These are phyloP conservation scores for Dittrichia graveolens DNA, from an alignment of 129 eudicot genomes.

Conservation along the genomic window DNA sequence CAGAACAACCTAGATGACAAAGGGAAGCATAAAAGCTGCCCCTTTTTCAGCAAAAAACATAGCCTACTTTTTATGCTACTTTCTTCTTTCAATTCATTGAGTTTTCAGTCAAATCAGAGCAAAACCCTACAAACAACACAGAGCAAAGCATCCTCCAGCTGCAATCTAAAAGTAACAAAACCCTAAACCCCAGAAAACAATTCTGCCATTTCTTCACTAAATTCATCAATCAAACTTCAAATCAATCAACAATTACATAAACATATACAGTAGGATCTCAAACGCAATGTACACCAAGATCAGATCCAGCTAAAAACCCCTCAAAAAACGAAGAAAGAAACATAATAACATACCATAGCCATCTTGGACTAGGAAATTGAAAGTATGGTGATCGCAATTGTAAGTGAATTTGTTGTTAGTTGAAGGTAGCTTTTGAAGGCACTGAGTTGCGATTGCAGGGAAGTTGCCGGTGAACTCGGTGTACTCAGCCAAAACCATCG, in stretches of 20 bases:
- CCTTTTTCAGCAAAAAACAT: constrained; percentile 19
- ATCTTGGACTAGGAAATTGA: constrained; percentile 83
- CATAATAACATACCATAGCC: constrained; percentile 56
- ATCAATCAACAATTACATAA: constrained; percentile 6
- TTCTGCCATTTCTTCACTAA: neutral
- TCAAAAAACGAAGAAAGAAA: neutral
- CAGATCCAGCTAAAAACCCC: constrained; percentile 37
- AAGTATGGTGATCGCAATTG: constrained; percentile 81
- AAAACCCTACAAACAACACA: constrained; percentile 25
- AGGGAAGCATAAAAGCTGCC: constrained; percentile 10
- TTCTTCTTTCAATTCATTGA: constrained; percentile 1
- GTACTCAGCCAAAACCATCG: constrained; percentile 81
- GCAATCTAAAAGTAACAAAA: neutral
- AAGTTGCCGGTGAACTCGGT: constrained; percentile 90
- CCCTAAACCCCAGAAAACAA: constrained; percentile 37
- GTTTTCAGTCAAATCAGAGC: constrained; percentile 25
- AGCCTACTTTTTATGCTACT: constrained; percentile 30
- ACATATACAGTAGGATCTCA: constrained; percentile 16
- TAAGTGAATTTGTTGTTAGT: constrained; percentile 65
- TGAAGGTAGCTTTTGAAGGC: constrained; percentile 74
- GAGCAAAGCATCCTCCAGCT: neutral
- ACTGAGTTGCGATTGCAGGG: constrained; percentile 88
- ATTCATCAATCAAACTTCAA: constrained; percentile 14
- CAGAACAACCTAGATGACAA: neutral
- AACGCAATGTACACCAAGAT: constrained; percentile 17